phyloP scores from a whole-genome alignment of 768 basidiomycete species.

The Tricholoma bakamatsutake region DNA sequence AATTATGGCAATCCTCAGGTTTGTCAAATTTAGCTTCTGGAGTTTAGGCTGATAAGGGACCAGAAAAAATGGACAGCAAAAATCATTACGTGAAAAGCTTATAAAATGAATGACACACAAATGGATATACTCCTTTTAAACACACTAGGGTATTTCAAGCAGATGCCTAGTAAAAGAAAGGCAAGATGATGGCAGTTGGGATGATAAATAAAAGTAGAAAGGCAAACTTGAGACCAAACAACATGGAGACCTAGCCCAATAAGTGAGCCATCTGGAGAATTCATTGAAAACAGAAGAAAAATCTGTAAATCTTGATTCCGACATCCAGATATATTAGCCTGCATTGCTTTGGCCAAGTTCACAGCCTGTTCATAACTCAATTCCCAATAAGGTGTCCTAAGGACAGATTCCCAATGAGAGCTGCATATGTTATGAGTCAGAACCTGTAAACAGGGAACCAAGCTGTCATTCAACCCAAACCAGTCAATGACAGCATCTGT shows the following conservation, averaged over 20 bases:
- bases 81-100: not conserved
- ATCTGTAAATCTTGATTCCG: not conserved
- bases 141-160: not conserved
- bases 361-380: constrained; percentile 9
- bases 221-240: not conserved
- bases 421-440: constrained; percentile 1
- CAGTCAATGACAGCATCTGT: not conserved
- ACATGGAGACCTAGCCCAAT: not conserved
- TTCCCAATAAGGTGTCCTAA: constrained; percentile 1
- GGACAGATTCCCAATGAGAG: constrained; percentile 2
- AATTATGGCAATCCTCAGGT: not conserved
- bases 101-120: not conserved
- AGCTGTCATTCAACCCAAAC: constrained; percentile 1
- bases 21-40: not conserved
- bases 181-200: too few species aligned
- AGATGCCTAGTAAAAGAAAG: not conserved
- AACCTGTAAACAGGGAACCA: not conserved
- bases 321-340: not conserved
- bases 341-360: too few species aligned
- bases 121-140: not conserved
- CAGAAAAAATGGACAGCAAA: not conserved
- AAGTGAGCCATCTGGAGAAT: not conserved
- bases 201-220: constrained; percentile 2
- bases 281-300: not conserved
- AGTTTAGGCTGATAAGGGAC: not conserved